A percentile compares a stretch with the other conserved stretches of the same genome.
Conservation (phyloP, 2,329 filamentous ascomycete species). For the Myriosclerotinia duriaeana region DNA sequence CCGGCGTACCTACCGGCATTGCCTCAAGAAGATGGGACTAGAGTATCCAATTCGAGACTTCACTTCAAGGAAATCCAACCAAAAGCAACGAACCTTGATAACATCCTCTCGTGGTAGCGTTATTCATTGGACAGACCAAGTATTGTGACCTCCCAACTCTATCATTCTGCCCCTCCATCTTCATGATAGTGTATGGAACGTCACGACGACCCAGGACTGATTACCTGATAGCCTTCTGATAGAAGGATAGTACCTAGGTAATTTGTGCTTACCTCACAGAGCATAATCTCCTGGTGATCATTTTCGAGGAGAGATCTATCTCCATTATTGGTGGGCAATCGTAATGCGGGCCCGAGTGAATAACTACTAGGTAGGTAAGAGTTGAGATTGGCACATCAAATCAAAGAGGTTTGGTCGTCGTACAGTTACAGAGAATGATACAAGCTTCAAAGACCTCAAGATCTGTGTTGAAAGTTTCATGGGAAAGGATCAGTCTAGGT, state of each 20-base stretch:
- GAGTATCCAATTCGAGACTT: background rate
- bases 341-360: background rate
- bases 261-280: conserved; percentile 10
- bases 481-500: too few species aligned
- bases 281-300: background rate
- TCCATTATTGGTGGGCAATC: background rate
- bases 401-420: background rate
- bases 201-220: conserved; percentile 10
- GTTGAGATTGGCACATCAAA: background rate
- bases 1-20: background rate
- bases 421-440: background rate
- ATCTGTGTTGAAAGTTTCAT: background rate
- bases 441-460: background rate
- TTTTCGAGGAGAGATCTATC: background rate
- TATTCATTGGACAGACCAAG: conserved; percentile 18
- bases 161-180: conserved; percentile 15
- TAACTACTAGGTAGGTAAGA: background rate
- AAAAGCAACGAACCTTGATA: conserved; percentile 9
- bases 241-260: background rate
- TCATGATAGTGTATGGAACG: conserved; percentile 22
- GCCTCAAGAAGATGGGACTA: conserved; percentile 5
- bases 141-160: background rate
- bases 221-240: conserved; percentile 6
- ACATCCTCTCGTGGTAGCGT: background rate
- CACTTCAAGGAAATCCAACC: conserved; percentile 1